Conservation (phyloP, 441 rosid genomes). For the Melastoma candidum region DNA sequence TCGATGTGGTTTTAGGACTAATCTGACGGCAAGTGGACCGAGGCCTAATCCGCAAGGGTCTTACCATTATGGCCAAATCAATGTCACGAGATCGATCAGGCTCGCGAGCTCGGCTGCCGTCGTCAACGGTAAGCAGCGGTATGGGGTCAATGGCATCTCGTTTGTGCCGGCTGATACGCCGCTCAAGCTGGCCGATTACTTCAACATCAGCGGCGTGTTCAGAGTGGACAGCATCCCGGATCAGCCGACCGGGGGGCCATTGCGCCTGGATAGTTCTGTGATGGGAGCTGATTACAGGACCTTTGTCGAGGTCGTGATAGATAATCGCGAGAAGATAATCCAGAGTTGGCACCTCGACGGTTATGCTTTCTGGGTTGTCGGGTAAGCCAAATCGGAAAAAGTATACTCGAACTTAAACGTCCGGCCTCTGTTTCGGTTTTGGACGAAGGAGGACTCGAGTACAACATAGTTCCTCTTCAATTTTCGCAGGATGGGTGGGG, state of each 20-base stretch:
- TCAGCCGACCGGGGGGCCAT: constrained; percentile 19
- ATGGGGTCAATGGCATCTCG: constrained; percentile 50
- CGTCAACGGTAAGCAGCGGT: constrained; percentile 43
- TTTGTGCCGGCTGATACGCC: constrained; percentile 50
- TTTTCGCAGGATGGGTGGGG: constrained; percentile 42
- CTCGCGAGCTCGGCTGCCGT: constrained; percentile 38
- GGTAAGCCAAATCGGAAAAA: constrained; percentile 22
- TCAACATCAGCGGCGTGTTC: constrained; percentile 44
- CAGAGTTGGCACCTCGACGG: constrained; percentile 71
- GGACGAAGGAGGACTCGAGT: too few species aligned
- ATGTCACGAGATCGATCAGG: constrained; percentile 37
- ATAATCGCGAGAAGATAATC: constrained; percentile 42
- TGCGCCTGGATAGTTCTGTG: constrained; percentile 47
- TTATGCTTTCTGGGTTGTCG: constrained; percentile 64
- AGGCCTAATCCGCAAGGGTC: constrained; percentile 74
- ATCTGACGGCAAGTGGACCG: constrained; percentile 62
- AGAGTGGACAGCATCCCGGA: constrained; percentile 46
- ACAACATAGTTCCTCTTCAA: background rate
- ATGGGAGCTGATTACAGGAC: constrained; percentile 47
- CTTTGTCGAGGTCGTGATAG: constrained; percentile 52
- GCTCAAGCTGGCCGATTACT: constrained; percentile 55
- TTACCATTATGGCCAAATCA: constrained; percentile 53
- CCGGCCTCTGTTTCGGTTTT: too few species aligned
- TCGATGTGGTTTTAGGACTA: constrained; percentile 32
- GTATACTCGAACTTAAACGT: background rate